phyloP scores from a whole-genome alignment of 192 early-diverging fungal species.

The Diversispora epigaea region DNA sequence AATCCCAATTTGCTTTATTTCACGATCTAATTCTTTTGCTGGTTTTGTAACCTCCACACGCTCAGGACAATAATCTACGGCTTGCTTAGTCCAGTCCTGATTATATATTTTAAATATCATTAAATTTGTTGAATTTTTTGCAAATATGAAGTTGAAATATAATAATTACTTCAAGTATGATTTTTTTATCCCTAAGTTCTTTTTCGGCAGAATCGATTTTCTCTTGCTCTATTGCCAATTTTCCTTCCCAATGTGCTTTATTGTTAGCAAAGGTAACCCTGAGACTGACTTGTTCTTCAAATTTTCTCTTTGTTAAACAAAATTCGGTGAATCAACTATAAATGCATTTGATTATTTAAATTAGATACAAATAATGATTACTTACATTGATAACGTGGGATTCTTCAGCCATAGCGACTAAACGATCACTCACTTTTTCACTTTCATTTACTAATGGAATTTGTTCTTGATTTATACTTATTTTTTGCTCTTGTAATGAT shows the following conservation, averaged over 20 bases:
- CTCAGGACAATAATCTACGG: slow-evolving; percentile 56
- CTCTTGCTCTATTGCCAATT: slow-evolving; percentile 42
- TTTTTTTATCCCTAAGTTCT: slow-evolving; percentile 36
- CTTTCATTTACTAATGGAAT: slow-evolving; percentile 46
- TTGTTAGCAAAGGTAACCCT: slow-evolving; percentile 40
- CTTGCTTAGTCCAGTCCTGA: slow-evolving; percentile 51
- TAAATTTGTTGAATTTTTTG: neutral
- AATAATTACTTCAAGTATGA: slow-evolving; percentile 37
- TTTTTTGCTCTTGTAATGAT: slow-evolving; percentile 48
- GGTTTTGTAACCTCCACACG: slow-evolving; percentile 57
- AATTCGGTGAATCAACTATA: slow-evolving; percentile 17
- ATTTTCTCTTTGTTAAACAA: slow-evolving; percentile 18
- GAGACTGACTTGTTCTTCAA: slow-evolving; percentile 20
- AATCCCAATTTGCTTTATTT: slow-evolving; percentile 53
- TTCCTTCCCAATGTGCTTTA: slow-evolving; percentile 58
- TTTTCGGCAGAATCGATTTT: slow-evolving; percentile 31
- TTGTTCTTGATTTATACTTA: slow-evolving; percentile 33
- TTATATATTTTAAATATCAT: neutral
- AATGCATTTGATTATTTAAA: slow-evolving; percentile 30
- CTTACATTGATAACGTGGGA: slow-evolving; percentile 33
- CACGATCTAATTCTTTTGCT: slow-evolving; percentile 55
- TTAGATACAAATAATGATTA: neutral
- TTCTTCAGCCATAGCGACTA: slow-evolving; percentile 16
- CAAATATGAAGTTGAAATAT: neutral
- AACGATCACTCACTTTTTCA: slow-evolving; percentile 38